Evolutionary conservation across 768 basidiomycete species (phyloP), one percentile per base, ranked within the genome.

Genomic region (Hebeloma cylindrosporum): DNA sequence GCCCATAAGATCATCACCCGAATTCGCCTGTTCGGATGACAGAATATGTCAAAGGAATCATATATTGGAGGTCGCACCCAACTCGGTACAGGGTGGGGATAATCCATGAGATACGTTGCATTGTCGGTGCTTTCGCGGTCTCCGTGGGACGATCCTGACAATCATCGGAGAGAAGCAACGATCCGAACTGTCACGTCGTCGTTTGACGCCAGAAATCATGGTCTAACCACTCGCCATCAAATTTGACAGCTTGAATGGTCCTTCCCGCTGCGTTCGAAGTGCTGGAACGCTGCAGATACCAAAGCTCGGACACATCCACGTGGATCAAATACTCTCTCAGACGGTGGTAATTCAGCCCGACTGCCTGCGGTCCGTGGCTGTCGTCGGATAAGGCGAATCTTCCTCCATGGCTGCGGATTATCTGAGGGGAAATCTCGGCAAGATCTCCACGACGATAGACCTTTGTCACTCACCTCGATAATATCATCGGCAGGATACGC

Each of bases 301-400:
- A 89, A 3, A 90, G 58, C 46, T 87, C 80, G 7, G 65, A 55
- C 21, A 96, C 73, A 3, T 77, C 79, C n/a, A 77, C 60, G 2
- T 67, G 67, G 34, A 69, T 66, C 21, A 93, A 69, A 64, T 97
- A 98, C 8, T 73, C 70, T 35, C 69, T 71, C 50, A 87, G 64
- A 14, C 76, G 72, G 43, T 68, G 58, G 56, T 97, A 99, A 63
- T 97, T 92, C 46, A 92, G 71, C 0, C 93, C 93, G 42, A 98
- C 93, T 7, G 82, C 81, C 22, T 82, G 79, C 2, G 92, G 87
- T 0, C 91, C 93, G 58, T 99, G 96, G 40, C 93, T 94, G 67
- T 98, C 96, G 61, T 98, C 96, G 4, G 95, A 98, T 20, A 99
- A 74, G 14, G 85, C 78, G 51, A 96, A 80, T 17, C 80, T 79